phyloP scores from a whole-genome alignment of 2,329 filamentous ascomycete genomes.

The Neofusicoccum umdonicola region DNA sequence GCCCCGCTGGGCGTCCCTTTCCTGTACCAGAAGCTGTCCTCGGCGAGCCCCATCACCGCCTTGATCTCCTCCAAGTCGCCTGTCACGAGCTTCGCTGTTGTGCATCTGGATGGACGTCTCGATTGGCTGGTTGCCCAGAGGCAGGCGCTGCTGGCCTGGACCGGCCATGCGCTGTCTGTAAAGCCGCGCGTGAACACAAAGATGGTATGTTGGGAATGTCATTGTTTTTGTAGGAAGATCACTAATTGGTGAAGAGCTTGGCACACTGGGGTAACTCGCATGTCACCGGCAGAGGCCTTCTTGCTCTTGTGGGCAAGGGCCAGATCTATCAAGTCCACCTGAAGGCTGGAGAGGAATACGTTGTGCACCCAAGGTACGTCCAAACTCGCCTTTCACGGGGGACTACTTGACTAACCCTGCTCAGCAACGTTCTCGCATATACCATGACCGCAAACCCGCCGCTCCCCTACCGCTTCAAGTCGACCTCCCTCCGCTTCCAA shows the following conservation, averaged over 20 bases:
- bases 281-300: constrained; percentile 81
- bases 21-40: constrained; percentile 85
- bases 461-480: constrained; percentile 82
- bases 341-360: constrained; percentile 80
- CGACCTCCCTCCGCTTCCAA: constrained; percentile 71
- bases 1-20: constrained; percentile 85
- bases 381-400: neutral
- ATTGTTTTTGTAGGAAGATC: neutral
- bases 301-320: constrained; percentile 80
- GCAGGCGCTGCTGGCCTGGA: constrained; percentile 91
- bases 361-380: constrained; percentile 72
- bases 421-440: constrained; percentile 85
- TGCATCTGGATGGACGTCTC: constrained; percentile 87
- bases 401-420: neutral
- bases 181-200: constrained; percentile 72
- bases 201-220: constrained; percentile 51
- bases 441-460: constrained; percentile 71
- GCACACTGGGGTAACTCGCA: constrained; percentile 90
- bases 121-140: constrained; percentile 94
- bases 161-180: constrained; percentile 77
- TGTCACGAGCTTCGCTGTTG: constrained; percentile 79
- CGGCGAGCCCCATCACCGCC: constrained; percentile 82
- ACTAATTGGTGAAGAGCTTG: constrained; percentile 56
- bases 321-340: constrained; percentile 86
- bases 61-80: constrained; percentile 85